phyloP scores from a whole-genome alignment of 169 alveolate genomes.

The Plasmodium billcollinsi region DNA sequence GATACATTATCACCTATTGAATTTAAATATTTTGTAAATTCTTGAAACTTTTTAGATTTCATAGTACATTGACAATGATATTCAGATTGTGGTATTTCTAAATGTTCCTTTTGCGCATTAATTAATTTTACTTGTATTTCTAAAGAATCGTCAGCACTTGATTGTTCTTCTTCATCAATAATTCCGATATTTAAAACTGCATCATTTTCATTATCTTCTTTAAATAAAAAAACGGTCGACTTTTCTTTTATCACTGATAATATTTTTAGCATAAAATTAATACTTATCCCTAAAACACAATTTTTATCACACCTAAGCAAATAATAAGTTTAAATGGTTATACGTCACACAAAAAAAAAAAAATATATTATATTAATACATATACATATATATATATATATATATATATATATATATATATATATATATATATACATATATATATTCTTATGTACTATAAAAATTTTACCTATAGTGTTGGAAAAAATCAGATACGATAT shows the following conservation, averaged over 20 bases:
- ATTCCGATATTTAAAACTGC: slow-evolving; percentile 77
- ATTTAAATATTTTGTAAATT: slow-evolving; percentile 87
- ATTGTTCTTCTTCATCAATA: slow-evolving; percentile 66
- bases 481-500: slow-evolving; percentile 90
- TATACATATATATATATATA: neutral
- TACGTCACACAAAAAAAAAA: neutral
- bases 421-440: too few species aligned
- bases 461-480: slow-evolving; percentile 84
- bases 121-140: slow-evolving; percentile 87
- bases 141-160: slow-evolving; percentile 82
- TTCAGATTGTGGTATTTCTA: slow-evolving; percentile 89
- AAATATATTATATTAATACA: neutral
- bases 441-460: too few species aligned
- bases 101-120: slow-evolving; percentile 88
- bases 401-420: too few species aligned
- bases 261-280: slow-evolving; percentile 86
- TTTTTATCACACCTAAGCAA: slow-evolving; percentile 89
- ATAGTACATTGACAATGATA: slow-evolving; percentile 88
- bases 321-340: neutral
- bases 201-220: slow-evolving; percentile 83
- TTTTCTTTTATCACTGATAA: slow-evolving; percentile 85
- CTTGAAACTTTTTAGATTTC: slow-evolving; percentile 89
- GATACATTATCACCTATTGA: slow-evolving; percentile 90
- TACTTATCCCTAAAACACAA: slow-evolving; percentile 85
- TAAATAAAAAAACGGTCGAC: slow-evolving; percentile 81